These are phyloP conservation scores for Rhizophora apiculata DNA, from an alignment of 345 rosid species.

Conservation along the genomic window DNA sequence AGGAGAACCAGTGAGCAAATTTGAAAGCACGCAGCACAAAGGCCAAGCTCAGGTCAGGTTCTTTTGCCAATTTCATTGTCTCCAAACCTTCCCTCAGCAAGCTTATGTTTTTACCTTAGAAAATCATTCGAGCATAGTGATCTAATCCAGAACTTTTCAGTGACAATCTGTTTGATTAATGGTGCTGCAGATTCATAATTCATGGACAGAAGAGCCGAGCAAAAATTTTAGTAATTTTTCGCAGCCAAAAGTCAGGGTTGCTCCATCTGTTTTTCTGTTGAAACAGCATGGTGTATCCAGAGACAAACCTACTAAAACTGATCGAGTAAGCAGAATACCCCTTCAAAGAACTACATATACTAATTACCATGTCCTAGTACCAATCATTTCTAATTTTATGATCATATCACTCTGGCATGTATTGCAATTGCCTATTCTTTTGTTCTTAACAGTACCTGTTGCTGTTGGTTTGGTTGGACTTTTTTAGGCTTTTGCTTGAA, in stretches of 20 bases:
- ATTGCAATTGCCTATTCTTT: background rate
- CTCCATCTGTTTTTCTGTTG: constrained; percentile 22
- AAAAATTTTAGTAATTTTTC: constrained; percentile 9
- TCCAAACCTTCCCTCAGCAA: background rate
- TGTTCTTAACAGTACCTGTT: background rate
- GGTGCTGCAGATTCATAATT: constrained; percentile 25
- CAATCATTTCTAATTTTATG: constrained; percentile 4
- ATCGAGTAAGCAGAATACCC: constrained; percentile 29
- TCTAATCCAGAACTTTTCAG: background rate
- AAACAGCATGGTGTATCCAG: constrained; percentile 15
- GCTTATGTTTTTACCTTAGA: background rate
- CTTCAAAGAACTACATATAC: constrained; percentile 1
- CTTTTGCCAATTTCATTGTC: background rate
- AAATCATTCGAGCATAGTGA: constrained; percentile 8
- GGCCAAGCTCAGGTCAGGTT: constrained; percentile 29
- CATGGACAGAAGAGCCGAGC: constrained; percentile 19
- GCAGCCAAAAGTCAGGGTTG: constrained; percentile 19
- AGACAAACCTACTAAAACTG: constrained; percentile 15
- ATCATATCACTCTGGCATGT: background rate
- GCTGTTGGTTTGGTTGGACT: background rate
- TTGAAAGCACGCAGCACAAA: constrained; percentile 15
- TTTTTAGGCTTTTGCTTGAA: background rate
- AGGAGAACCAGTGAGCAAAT: constrained; percentile 6
- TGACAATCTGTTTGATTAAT: constrained; percentile 2
- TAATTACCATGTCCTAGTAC: background rate